These are phyloP conservation scores for Byssochlamys sp. DNA, from an alignment of 2,329 filamentous ascomycete genomes.

Conservation along the genomic window DNA sequence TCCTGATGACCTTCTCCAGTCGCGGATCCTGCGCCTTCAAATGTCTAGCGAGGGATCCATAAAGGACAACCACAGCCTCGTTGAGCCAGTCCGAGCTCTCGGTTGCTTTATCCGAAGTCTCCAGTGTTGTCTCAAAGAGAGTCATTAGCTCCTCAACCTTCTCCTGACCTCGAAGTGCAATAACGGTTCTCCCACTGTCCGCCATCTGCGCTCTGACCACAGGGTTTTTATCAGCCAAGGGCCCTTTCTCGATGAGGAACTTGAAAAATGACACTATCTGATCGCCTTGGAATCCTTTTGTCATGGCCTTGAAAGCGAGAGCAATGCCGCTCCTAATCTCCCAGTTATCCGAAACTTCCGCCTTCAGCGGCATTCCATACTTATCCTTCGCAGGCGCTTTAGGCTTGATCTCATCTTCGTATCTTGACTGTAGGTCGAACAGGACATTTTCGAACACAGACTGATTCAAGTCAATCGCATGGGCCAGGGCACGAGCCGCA, in stretches of 20 bases:
- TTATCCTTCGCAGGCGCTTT: constrained; percentile 76
- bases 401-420: constrained; percentile 70
- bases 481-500: constrained; percentile 70
- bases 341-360: constrained; percentile 81
- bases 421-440: constrained; percentile 57
- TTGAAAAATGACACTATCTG: constrained; percentile 68
- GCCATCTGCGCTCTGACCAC: constrained; percentile 82
- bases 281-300: constrained; percentile 56
- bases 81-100: constrained; percentile 81
- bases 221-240: constrained; percentile 71
- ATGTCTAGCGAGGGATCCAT: constrained; percentile 85
- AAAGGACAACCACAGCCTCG: constrained; percentile 94
- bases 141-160: constrained; percentile 86
- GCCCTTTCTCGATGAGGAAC: constrained; percentile 77
- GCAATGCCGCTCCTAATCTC: constrained; percentile 83
- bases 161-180: constrained; percentile 68
- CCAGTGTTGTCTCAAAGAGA: constrained; percentile 80
- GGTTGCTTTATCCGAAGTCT: constrained; percentile 70
- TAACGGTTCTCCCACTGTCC: constrained; percentile 72
- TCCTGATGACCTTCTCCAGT: constrained; percentile 76
- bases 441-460: constrained; percentile 55
- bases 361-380: constrained; percentile 88
- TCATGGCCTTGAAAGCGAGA: constrained; percentile 73
- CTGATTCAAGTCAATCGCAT: constrained; percentile 55
- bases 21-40: constrained; percentile 75